phyloP scores from a whole-genome alignment of 306 rosid genomes.

The Crataegus laevigata region DNA sequence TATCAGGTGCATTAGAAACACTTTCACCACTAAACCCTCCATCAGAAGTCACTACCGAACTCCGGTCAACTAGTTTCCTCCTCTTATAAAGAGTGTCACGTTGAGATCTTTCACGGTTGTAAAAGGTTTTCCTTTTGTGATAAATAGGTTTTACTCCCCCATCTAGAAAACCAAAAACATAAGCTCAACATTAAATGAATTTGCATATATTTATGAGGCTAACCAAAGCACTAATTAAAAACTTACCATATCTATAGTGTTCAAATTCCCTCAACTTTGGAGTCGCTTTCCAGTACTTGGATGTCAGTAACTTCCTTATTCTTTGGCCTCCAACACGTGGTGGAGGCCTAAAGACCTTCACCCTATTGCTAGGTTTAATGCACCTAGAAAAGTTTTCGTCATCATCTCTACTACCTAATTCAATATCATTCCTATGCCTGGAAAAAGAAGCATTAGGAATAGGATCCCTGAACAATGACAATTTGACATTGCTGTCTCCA shows the following conservation, averaged over 20 bases:
- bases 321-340: constrained; percentile 45
- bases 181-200: constrained; percentile 1
- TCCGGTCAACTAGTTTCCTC: constrained; percentile 48
- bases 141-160: constrained; percentile 32
- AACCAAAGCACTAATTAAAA: constrained; percentile 6
- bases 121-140: constrained; percentile 57
- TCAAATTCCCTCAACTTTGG: constrained; percentile 79
- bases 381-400: constrained; percentile 63
- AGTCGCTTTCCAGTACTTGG: constrained; percentile 72
- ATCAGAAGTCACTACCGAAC: constrained; percentile 47
- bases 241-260: constrained; percentile 57
- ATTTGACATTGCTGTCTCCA: constrained; percentile 32
- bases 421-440: constrained; percentile 47
- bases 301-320: constrained; percentile 62
- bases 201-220: not conserved
- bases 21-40: constrained; percentile 82
- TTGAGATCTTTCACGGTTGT: constrained; percentile 41
- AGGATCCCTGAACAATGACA: constrained; percentile 33
- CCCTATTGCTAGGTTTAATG: constrained; percentile 50
- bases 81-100: constrained; percentile 47
- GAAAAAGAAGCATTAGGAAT: constrained; percentile 50
- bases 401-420: constrained; percentile 80
- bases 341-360: constrained; percentile 49
- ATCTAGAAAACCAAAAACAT: constrained; percentile 29
- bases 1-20: constrained; percentile 59